Evolutionary conservation across 192 early-diverging fungal species (phyloP), one percentile per base, ranked within the genome.

Genomic region (Funneliformis geosporum): DNA sequence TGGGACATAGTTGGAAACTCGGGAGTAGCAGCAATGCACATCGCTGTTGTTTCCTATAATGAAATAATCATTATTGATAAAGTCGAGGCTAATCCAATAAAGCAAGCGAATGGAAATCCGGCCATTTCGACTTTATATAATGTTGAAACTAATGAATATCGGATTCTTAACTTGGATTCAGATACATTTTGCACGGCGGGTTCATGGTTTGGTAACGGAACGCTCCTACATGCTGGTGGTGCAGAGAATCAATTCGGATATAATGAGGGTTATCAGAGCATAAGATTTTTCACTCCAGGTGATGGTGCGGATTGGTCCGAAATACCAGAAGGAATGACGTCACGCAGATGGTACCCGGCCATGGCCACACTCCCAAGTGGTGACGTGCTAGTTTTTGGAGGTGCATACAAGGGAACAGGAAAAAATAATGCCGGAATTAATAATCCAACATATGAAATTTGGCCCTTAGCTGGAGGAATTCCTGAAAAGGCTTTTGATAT

Each of bases 61-160:
- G 87, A 85, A 80, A 87, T 90, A 76, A 28, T 87, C 61, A 86
- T 90, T 64, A 88, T 88, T n/a, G 89, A 90, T 72, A 90, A 90
- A 85, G 86, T 86, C 77, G 81, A 83, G 42, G n/a, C 8, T 11
- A 61, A 46, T 61, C n/a, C 40, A 5, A 61, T 85, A 7, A 81
- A 82, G 21, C 84, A 85, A 27, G 80, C 86, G n/a, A 75, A 80
- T 33, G 87, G 86, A 2, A 78, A 66, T 60, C 80, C 80, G n/a
- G 87, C 86, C 12, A 84, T 80, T 55, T 74, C 82, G 21, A 81
- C 75, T 33, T 83, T 86, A 75, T 89, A 88, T 79, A 83, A 89
- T 82, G 16, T 89, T 23, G 83, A 86, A 46, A 59, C 75, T 21
- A 86, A 84, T 66, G 59, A 87, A 46, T 60, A 81, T 7, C 44